Evolutionary conservation across 2,329 filamentous ascomycete species (phyloP), one percentile per base, ranked within the genome.

Genomic region (Gremmenia infestans): DNA sequence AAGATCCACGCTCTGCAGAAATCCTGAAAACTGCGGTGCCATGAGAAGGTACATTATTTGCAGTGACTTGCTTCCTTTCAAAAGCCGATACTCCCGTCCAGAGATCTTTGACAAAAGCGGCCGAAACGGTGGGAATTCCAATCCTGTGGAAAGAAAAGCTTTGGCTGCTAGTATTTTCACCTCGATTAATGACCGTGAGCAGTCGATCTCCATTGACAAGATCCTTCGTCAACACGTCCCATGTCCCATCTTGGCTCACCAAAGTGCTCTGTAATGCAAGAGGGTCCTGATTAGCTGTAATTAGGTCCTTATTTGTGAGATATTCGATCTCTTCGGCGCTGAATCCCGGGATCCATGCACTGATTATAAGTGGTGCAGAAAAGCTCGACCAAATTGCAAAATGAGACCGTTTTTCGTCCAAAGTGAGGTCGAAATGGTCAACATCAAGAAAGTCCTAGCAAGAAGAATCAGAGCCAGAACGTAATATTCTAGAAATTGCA

Each of bases 171-270:
- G 67, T 68, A 2, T 53, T 64, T 1, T 69, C 65, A 1, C 74
- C 74, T 9, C 71, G 68, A 61, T 80, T 80, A 15, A 80, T 64
- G 8, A 79, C 67, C 0, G 75, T 75, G n/a, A 79, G 63, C 9
- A 80, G 58, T 3, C 76, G 70, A 58, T 78, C 76, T 2, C 76
- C 75, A 51, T 77, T 76, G 7, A 70, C 72, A 14, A 80, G 63
- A 54, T 69, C 74, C 63, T 75, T 75, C 12, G 74, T 76, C 40
- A 80, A 61, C 4, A 79, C 71, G 58, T 80, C 77, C 64, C 75
- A 74, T 4, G 60, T 67, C 0, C 59, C 67, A 56, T 74, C 71
- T 35, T 76, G 74, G 52, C 72, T 76, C 5, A 77, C 76, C 23
- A 80, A 65, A 4, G 78, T 78, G 6, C 68, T 65, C 53, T 72